These are phyloP conservation scores for Boletus insuetus DNA, from an alignment of 768 basidiomycete species.

Conservation along the genomic window DNA sequence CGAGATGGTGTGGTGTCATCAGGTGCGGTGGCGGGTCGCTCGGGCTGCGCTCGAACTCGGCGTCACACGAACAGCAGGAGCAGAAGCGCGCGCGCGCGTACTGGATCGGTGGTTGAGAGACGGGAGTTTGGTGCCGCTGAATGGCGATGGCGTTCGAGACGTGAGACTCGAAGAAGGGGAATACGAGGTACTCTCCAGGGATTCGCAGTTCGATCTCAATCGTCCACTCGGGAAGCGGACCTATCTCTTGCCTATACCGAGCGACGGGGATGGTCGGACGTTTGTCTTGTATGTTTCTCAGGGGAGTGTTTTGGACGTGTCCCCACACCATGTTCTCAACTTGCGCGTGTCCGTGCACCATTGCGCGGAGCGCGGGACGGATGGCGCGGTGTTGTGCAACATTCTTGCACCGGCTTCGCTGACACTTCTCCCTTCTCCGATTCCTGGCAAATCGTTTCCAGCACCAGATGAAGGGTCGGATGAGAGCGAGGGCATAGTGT, in stretches of 20 bases:
- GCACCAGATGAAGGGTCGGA: slow-evolving; percentile 65
- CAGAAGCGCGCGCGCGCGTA: slow-evolving; percentile 25
- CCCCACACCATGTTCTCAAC: slow-evolving; percentile 46
- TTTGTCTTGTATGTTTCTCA: slow-evolving; percentile 60
- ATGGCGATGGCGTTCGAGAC: slow-evolving; percentile 5
- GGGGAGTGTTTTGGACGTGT: slow-evolving; percentile 50
- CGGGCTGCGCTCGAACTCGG: slow-evolving; percentile 72
- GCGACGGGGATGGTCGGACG: slow-evolving; percentile 18
- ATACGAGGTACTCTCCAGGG: slow-evolving; percentile 38
- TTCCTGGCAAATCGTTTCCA: slow-evolving; percentile 55
- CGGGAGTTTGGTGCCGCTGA: slow-evolving; percentile 46
- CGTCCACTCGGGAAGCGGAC: slow-evolving; percentile 42
- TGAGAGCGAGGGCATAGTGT: slow-evolving; percentile 70
- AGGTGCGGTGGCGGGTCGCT: slow-evolving; percentile 88
- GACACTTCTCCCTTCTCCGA: slow-evolving; percentile 63
- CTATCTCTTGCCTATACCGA: slow-evolving; percentile 48
- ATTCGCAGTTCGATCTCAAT: slow-evolving; percentile 40
- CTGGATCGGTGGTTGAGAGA: slow-evolving; percentile 72
- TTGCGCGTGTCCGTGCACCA: slow-evolving; percentile 46
- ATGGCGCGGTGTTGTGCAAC: slow-evolving; percentile 34
- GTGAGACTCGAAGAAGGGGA: slow-evolving; percentile 10
- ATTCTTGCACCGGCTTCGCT: slow-evolving; percentile 45
- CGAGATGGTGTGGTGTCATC: slow-evolving; percentile 99
- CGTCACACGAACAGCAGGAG: slow-evolving; percentile 16
- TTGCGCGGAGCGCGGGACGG: slow-evolving; percentile 36